A percentile compares a stretch with the other conserved stretches of the same genome.
Conservation (phyloP, 139 green algal genomes). For the Chlamydomonas sp. region DNA sequence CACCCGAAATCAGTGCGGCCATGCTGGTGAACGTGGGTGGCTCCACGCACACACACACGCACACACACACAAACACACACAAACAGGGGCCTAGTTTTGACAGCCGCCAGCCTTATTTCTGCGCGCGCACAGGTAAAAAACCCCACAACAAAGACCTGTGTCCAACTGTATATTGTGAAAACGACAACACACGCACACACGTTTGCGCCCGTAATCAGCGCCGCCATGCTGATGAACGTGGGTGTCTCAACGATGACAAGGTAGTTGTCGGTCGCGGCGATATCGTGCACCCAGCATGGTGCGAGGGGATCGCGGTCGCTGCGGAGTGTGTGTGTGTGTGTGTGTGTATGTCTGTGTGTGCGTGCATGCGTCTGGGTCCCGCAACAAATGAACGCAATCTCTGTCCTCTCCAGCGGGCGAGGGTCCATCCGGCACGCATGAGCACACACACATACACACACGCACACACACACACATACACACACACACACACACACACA, state of each 20-base stretch:
- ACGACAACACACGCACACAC: no score
- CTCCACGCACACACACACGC: conserved; percentile 58
- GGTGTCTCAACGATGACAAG: conserved; percentile 58
- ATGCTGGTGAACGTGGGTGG: conserved; percentile 64
- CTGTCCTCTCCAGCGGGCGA: conserved; percentile 25
- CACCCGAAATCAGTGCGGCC: conserved; percentile 29
- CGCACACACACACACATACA: neutral
- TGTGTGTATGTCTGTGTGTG: no score
- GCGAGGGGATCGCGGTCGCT: conserved; percentile 33
- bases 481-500: conserved; percentile 3
- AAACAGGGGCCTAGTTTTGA: no score
- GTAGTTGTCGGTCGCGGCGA: conserved; percentile 48
- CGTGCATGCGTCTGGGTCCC: no score
- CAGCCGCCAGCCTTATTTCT: no score
- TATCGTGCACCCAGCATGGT: conserved; percentile 74
- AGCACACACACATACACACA: no score
- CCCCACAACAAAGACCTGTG: no score
- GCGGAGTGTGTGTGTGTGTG: no score
- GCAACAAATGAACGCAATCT: conserved; percentile 47
- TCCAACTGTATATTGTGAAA: no score
- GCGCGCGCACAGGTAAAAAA: neutral
- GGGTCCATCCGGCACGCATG: conserved; percentile 38
- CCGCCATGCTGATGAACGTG: conserved; percentile 54
- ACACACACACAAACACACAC: no score
- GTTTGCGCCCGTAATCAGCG: conserved; percentile 29